Conservation (phyloP, 2,329 filamentous ascomycete genomes). For the Ramichloridium luteum region DNA sequence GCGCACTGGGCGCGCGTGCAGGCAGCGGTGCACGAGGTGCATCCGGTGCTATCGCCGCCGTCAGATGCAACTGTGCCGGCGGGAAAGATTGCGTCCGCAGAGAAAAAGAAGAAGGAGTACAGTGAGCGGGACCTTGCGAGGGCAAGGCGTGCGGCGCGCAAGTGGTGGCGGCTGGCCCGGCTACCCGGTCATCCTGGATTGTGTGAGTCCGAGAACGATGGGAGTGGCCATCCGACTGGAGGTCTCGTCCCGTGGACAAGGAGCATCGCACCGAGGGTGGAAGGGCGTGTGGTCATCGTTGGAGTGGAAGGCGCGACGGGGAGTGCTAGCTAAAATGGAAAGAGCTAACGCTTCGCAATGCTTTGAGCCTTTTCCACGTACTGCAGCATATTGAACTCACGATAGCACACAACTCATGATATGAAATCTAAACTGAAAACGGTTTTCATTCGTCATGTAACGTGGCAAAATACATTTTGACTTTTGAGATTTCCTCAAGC, state of each 20-base stretch:
- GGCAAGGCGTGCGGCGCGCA: slow-evolving; percentile 24
- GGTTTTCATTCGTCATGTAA: background rate
- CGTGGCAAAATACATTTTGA: slow-evolving; percentile 1
- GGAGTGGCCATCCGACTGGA: slow-evolving; percentile 59
- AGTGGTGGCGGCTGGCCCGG: slow-evolving; percentile 60
- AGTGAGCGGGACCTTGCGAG: slow-evolving; percentile 28
- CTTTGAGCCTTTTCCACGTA: too few relatives aligned
- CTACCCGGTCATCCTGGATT: slow-evolving; percentile 39
- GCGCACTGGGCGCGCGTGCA: slow-evolving; percentile 57
- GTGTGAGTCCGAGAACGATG: slow-evolving; percentile 45
- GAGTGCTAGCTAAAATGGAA: too few relatives aligned
- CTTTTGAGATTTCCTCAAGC: too few relatives aligned
- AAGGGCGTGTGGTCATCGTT: slow-evolving; percentile 55
- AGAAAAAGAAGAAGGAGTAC: slow-evolving; percentile 4
- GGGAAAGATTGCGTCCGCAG: slow-evolving; percentile 9
- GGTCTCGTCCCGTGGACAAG: slow-evolving; percentile 63
- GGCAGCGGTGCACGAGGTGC: slow-evolving; percentile 41
- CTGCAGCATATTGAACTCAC: too few relatives aligned
- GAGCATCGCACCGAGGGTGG: slow-evolving; percentile 63
- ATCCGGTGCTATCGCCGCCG: slow-evolving; percentile 27
- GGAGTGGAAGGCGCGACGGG: too few relatives aligned
- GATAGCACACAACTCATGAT: background rate
- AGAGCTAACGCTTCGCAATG: too few relatives aligned
- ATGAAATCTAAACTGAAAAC: background rate
- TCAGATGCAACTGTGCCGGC: background rate